A percentile compares a stretch with the other conserved stretches of the same genome.
Evolutionary conservation across 495 filamentous ascomycete species (phyloP).

Genomic region (Xeromyces bisporus): DNA sequence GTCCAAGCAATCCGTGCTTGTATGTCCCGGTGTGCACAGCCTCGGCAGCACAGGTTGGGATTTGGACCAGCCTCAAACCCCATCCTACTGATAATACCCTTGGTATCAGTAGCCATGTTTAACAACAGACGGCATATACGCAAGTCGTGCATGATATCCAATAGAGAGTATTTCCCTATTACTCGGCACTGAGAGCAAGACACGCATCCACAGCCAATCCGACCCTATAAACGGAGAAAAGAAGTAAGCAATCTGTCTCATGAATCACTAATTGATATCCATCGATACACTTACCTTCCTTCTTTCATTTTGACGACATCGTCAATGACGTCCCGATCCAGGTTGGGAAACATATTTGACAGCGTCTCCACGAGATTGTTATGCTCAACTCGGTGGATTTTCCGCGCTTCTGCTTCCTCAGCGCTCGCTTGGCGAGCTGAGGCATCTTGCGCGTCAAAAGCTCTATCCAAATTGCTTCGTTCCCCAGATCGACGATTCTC

Average conservation of each 20-base stretch:
- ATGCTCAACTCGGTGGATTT: constrained; percentile 75
- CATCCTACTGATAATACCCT: too few relatives aligned
- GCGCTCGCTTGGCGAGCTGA: constrained; percentile 89
- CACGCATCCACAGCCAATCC: constrained; percentile 84
- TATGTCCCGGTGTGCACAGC: too few relatives aligned
- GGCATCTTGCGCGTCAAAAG: constrained; percentile 56
- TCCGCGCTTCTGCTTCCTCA: constrained; percentile 74
- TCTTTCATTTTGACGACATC: constrained; percentile 88
- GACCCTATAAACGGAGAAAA: constrained; percentile 36
- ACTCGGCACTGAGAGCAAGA: constrained; percentile 50
- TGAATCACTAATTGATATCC: too few relatives aligned
- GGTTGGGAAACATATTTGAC: constrained; percentile 80
- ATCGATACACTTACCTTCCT: constrained; percentile 50
- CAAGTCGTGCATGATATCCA: too few relatives aligned
- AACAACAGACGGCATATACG: too few relatives aligned
- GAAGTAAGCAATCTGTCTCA: not conserved
- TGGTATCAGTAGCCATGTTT: too few relatives aligned
- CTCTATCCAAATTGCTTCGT: constrained; percentile 14
- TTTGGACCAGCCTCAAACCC: too few relatives aligned
- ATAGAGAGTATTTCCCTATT: too few relatives aligned
- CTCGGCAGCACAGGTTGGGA: too few relatives aligned
- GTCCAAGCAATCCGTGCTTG: too few relatives aligned
- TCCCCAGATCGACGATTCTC: constrained; percentile 33
- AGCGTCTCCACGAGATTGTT: constrained; percentile 80
- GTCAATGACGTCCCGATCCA: constrained; percentile 81